These are phyloP conservation scores for Lotmaria passim DNA, from an alignment of 208 protist genomes.

Conservation along the genomic window DNA sequence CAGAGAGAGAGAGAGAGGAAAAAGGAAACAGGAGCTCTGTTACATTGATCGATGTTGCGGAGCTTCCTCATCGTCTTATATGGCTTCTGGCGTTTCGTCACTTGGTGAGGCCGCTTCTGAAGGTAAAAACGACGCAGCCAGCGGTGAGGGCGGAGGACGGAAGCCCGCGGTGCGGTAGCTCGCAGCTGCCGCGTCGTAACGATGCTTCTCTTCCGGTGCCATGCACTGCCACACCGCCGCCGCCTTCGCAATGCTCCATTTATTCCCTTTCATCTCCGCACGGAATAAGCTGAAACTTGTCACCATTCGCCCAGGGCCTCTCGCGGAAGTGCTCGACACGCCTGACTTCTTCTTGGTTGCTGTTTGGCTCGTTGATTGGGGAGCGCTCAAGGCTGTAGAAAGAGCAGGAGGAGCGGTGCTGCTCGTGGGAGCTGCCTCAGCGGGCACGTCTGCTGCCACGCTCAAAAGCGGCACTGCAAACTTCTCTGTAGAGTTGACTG, in stretches of 20 bases:
- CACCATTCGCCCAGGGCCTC: too few relatives aligned
- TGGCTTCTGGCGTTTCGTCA: too few relatives aligned
- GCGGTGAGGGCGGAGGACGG: neutral
- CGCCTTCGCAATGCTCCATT: conserved; percentile 22
- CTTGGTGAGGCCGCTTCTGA: too few relatives aligned
- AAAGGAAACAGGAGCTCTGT: conserved; percentile 15
- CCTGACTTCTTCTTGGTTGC: neutral
- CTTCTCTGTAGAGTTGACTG: neutral
- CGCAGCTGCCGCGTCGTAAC: conserved; percentile 66
- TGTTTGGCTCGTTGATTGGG: neutral
- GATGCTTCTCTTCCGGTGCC: conserved; percentile 50
- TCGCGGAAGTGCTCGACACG: neutral
- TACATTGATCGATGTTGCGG: too few relatives aligned
- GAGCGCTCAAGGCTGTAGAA: neutral
- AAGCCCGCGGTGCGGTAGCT: conserved; percentile 31
- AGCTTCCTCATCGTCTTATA: too few relatives aligned
- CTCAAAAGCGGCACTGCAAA: neutral
- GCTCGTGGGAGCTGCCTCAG: neutral
- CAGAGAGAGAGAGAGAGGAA: conserved; percentile 1
- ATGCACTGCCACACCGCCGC: conserved; percentile 49
- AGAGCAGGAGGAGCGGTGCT: neutral
- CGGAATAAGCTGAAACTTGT: conserved; percentile 54
- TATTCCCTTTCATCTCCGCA: conserved; percentile 11
- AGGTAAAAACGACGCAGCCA: neutral
- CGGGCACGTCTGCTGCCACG: neutral